Evolutionary conservation across 768 basidiomycete genomes (phyloP), one percentile per base, ranked within the genome.

Genomic region (Sporobolomyces phaffii): DNA sequence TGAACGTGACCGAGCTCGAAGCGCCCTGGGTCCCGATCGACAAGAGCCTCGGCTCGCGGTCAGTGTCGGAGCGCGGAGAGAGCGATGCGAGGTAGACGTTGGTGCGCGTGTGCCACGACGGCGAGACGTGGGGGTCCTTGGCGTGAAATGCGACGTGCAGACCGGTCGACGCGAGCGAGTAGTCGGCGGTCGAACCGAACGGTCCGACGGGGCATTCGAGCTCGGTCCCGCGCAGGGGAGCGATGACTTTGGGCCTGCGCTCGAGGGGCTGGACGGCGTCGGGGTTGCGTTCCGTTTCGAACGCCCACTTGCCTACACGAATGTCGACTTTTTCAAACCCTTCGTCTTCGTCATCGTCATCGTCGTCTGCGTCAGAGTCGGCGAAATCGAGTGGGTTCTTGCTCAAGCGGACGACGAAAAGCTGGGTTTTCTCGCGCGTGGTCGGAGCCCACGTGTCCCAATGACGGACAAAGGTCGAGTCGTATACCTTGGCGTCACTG

Each of bases 11-110:
- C n/a, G n/a, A 14, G n/a, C 79, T 81, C 72, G 84, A 85, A 11
- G 91, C 92, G 36, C 90, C 93, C 77, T 92, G 90, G 49, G 82
- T 82, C 15, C 91, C 90, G 15, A 87, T 85, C 0, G 92, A 94
- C 51, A 97, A 80, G 69, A 89, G 78, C 80, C 20, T 86, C 83
- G 59, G 81, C 75, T 22, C 79, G 76, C 40, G 76, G 73, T 45
- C 85, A 82, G 14, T 79, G 73, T 38, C 40, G 29, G 73, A 62
- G 6, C 63, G 49, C 1, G 67, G 68, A 6, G 41, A 49, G 60
- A 90, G 81, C 60, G 82, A 81, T 26, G 89, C 84, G 57, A 88
- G 77, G 77, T 88, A 91, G 41, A 90, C 87, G 73, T 93, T 86
- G 75, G 91, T 88, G 73, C 89, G 90, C 2, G 94, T 97, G 78